Evolutionary conservation across 192 early-diverging fungal genomes (phyloP).

Genomic region (Obelidium mucronatum): DNA sequence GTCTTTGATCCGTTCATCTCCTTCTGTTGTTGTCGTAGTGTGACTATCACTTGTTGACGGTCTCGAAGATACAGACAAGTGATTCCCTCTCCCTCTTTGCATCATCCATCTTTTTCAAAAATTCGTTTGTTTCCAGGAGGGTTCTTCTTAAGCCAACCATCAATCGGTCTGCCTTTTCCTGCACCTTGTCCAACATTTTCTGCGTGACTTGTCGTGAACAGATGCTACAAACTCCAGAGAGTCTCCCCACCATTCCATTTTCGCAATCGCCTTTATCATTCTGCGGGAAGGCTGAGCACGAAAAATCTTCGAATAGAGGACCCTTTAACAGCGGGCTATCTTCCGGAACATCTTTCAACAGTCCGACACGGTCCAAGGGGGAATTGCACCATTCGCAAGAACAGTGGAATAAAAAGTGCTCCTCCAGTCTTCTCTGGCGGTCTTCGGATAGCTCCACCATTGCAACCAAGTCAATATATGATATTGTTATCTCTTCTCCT

Average conservation of each 20-base stretch:
- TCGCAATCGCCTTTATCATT: not conserved
- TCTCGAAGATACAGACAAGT: not conserved
- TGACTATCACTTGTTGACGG: not conserved
- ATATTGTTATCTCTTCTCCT: constrained; percentile 39
- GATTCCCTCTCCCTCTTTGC: not conserved
- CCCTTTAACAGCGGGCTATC: not conserved
- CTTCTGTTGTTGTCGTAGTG: constrained; percentile 1
- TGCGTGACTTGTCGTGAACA: not conserved
- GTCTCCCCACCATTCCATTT: not conserved
- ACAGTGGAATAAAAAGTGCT: constrained; percentile 35
- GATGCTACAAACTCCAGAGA: not conserved
- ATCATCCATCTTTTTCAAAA: constrained; percentile 5
- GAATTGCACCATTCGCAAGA: constrained; percentile 24
- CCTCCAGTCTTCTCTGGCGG: constrained; percentile 29
- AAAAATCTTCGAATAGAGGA: constrained; percentile 15
- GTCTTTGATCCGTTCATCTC: not conserved
- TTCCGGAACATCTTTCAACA: not conserved
- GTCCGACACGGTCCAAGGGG: not conserved
- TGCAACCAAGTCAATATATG: constrained; percentile 34
- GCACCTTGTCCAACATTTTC: constrained; percentile 22
- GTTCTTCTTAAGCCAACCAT: constrained; percentile 6
- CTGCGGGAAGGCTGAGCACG: constrained; percentile 4
- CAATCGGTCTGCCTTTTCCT: constrained; percentile 18
- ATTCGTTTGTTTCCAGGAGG: constrained; percentile 19
- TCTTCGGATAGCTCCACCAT: constrained; percentile 35